These are phyloP conservation scores for Cyberlindnera euphorbiae DNA, from an alignment of 805 yeast genomes.

Conservation along the genomic window DNA sequence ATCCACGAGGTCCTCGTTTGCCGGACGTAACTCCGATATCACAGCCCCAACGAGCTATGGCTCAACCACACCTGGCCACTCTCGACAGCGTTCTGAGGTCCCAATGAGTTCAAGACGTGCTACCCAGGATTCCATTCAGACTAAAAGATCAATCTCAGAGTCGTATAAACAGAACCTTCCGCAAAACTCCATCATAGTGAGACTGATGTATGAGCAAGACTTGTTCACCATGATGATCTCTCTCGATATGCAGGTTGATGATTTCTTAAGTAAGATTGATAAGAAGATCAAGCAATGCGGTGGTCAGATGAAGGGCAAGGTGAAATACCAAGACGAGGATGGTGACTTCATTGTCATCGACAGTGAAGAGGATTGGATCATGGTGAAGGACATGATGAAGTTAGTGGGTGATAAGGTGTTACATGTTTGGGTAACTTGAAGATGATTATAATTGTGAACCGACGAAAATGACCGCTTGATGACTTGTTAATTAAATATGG, in stretches of 20 bases:
- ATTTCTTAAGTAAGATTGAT: slow-evolving; percentile 53
- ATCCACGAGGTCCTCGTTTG: slow-evolving; percentile 25
- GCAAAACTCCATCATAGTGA: slow-evolving; percentile 33
- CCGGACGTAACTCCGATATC: slow-evolving; percentile 21
- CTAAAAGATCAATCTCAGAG: slow-evolving; percentile 36
- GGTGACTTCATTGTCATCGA: slow-evolving; percentile 87
- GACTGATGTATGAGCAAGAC: slow-evolving; percentile 39
- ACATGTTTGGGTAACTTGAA: slow-evolving; percentile 37
- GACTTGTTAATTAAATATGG: not conserved
- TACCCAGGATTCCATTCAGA: slow-evolving; percentile 25
- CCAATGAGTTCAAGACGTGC: slow-evolving; percentile 20
- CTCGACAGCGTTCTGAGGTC: slow-evolving; percentile 27
- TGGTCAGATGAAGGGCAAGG: slow-evolving; percentile 41
- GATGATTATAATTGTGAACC: too few species aligned
- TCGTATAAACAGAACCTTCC: slow-evolving; percentile 35
- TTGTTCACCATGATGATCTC: slow-evolving; percentile 66
- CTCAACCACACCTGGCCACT: slow-evolving; percentile 15
- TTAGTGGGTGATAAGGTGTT: slow-evolving; percentile 46
- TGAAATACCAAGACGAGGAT: slow-evolving; percentile 90
- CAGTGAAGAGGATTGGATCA: slow-evolving; percentile 81
- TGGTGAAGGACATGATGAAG: slow-evolving; percentile 69
- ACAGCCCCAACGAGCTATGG: slow-evolving; percentile 11
- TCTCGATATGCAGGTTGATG: slow-evolving; percentile 42
- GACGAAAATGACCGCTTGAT: too few species aligned
- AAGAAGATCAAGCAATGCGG: slow-evolving; percentile 53